phyloP scores from a whole-genome alignment of 1,139 yeast genomes.

The Candida sojae region DNA sequence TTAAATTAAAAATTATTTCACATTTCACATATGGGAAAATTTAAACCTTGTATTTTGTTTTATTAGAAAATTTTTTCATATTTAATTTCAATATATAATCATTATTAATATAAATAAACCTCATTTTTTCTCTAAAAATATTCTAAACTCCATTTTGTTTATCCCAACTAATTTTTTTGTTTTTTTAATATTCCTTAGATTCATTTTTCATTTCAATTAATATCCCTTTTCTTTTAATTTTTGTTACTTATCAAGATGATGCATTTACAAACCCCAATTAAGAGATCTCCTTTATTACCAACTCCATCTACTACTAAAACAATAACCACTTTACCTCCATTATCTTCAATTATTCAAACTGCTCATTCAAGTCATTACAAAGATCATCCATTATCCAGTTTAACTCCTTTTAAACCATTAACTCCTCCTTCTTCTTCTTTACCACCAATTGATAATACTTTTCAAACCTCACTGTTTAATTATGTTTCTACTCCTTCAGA shows the following conservation, averaged over 20 bases:
- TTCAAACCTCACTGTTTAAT: not conserved
- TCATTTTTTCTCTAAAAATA: too few relatives aligned
- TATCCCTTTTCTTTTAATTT: not conserved
- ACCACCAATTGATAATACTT: slow-evolving; percentile 26
- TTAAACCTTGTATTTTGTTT: too few relatives aligned
- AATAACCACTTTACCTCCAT: slow-evolving; percentile 40
- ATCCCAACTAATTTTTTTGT: not conserved
- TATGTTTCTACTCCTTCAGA: slow-evolving; percentile 13
- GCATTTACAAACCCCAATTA: slow-evolving; percentile 29
- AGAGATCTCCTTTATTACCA: slow-evolving; percentile 31
- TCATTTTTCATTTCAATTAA: not conserved
- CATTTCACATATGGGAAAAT: too few relatives aligned
- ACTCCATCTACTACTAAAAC: slow-evolving; percentile 14
- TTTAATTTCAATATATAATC: too few relatives aligned
- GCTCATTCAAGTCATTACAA: slow-evolving; percentile 17
- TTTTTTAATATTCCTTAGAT: not conserved
- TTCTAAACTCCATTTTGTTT: not conserved
- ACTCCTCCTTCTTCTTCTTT: slow-evolving; percentile 14
- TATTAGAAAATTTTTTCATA: too few relatives aligned
- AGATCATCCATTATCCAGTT: slow-evolving; percentile 39
- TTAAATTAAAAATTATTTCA: too few relatives aligned
- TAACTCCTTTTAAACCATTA: slow-evolving; percentile 17
- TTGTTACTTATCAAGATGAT: slow-evolving; percentile 12
- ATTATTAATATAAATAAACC: too few relatives aligned
- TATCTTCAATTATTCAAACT: slow-evolving; percentile 35